Conservation (phyloP, 2,329 filamentous ascomycete genomes). For the Cladosporium sp. region DNA sequence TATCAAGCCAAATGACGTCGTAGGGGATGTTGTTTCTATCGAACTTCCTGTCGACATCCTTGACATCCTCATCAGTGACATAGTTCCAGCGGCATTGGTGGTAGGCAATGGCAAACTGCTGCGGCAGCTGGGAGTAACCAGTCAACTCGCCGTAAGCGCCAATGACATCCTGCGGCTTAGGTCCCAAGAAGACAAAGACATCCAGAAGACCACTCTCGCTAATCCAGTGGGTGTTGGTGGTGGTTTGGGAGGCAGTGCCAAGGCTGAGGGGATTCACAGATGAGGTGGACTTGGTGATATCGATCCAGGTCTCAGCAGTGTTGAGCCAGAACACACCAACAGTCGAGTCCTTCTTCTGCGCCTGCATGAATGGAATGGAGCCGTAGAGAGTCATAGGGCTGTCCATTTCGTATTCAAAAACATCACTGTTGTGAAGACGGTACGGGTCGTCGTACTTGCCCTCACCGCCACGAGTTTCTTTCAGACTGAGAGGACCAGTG, state of each 20-base stretch:
- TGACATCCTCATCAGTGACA: constrained; percentile 92
- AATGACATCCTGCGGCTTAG: constrained; percentile 75
- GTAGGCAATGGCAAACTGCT: constrained; percentile 87
- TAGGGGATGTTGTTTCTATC: constrained; percentile 94
- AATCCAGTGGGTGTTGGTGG: constrained; percentile 92
- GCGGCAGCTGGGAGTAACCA: constrained; percentile 83
- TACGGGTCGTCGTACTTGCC: constrained; percentile 87
- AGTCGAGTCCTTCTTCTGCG: constrained; percentile 86
- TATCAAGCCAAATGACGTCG: constrained; percentile 97
- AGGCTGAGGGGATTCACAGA: constrained; percentile 72
- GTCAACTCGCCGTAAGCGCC: constrained; percentile 84
- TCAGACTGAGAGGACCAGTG: constrained; percentile 79
- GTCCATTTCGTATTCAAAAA: constrained; percentile 95
- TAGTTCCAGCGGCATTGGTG: constrained; percentile 99
- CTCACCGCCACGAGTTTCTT: constrained; percentile 81
- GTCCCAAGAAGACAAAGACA: constrained; percentile 90
- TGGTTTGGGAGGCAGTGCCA: constrained; percentile 62
- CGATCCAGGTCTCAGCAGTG: constrained; percentile 94
- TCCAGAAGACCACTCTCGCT: constrained; percentile 88
- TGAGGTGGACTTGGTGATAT: constrained; percentile 76
- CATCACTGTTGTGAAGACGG: constrained; percentile 90
- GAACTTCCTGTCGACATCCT: constrained; percentile 92
- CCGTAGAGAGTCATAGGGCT: constrained; percentile 98
- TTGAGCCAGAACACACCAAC: constrained; percentile 98
- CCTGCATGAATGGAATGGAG: constrained; percentile 97